Evolutionary conservation across 306 rosid species (phyloP).

Genomic region (Myrica gale): DNA sequence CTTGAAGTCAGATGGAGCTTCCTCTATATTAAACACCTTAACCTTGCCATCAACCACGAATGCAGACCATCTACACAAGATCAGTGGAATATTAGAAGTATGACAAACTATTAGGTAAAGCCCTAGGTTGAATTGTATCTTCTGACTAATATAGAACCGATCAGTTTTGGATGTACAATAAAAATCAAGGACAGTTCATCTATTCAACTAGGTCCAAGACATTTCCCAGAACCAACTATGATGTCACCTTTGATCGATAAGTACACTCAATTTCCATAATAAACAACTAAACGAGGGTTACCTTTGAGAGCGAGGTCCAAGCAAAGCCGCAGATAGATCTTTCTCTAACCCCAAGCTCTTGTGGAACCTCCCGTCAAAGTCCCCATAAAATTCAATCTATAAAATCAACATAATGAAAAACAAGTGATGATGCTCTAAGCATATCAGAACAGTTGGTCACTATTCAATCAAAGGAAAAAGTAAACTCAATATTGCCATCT

Average conservation of each 20-base stretch:
- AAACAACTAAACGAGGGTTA: constrained; percentile 13
- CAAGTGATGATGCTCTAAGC: not conserved
- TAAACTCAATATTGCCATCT: not conserved
- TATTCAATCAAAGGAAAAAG: constrained; percentile 1
- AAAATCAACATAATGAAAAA: constrained; percentile 4
- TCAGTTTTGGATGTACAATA: not conserved
- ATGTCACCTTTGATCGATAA: not conserved
- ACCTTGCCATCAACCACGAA: constrained; percentile 82
- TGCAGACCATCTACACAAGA: constrained; percentile 84
- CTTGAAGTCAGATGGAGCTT: constrained; percentile 92
- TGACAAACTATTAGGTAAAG: not conserved
- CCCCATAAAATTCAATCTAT: constrained; percentile 93
- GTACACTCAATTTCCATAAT: not conserved
- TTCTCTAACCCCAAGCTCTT: constrained; percentile 76
- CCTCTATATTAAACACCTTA: constrained; percentile 76
- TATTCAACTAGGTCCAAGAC: constrained; percentile 6
- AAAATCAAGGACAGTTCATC: constrained; percentile 2
- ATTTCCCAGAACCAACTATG: constrained; percentile 7
- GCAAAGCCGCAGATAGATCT: constrained; percentile 87
- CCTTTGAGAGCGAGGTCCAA: constrained; percentile 87
- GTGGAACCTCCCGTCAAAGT: constrained; percentile 91
- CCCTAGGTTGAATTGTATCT: not conserved
- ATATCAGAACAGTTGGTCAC: not conserved
- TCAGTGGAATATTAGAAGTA: constrained; percentile 18
- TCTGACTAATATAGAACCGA: not conserved